Evolutionary conservation across 306 rosid genomes (phyloP).

Genomic region (Citrullus amarus): DNA sequence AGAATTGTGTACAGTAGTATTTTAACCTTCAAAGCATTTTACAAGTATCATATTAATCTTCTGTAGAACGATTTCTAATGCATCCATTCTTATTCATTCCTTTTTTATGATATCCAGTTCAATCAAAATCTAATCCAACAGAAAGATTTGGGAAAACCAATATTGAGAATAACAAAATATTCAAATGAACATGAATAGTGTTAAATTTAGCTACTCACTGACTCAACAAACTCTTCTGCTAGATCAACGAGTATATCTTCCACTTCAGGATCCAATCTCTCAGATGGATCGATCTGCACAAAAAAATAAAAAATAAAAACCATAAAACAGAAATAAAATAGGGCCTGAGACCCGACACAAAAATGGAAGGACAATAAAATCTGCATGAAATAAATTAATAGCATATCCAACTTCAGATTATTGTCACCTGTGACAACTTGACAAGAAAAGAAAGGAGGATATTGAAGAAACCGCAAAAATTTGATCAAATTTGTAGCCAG

Average conservation of each 20-base stretch:
- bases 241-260: slow-evolving; percentile 80
- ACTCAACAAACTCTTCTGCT: slow-evolving; percentile 89
- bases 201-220: slow-evolving; percentile 45
- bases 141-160: background rate
- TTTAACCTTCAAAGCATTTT: too few species aligned
- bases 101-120: background rate
- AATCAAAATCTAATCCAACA: background rate
- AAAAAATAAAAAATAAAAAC: background rate
- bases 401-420: background rate
- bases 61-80: background rate
- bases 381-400: background rate
- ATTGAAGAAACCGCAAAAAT: too few species aligned
- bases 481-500: background rate
- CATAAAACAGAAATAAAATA: background rate
- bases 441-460: background rate
- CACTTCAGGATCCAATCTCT: slow-evolving; percentile 81
- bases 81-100: background rate
- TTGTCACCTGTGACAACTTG: background rate
- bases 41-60: too few species aligned
- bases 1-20: too few species aligned
- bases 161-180: background rate
- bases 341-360: background rate
- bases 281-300: slow-evolving; percentile 67
- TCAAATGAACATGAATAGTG: background rate
- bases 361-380: background rate